Evolutionary conservation across 768 basidiomycete genomes (phyloP), one percentile per base, ranked within the genome.

Genomic region (Lactifluus piperatus): DNA sequence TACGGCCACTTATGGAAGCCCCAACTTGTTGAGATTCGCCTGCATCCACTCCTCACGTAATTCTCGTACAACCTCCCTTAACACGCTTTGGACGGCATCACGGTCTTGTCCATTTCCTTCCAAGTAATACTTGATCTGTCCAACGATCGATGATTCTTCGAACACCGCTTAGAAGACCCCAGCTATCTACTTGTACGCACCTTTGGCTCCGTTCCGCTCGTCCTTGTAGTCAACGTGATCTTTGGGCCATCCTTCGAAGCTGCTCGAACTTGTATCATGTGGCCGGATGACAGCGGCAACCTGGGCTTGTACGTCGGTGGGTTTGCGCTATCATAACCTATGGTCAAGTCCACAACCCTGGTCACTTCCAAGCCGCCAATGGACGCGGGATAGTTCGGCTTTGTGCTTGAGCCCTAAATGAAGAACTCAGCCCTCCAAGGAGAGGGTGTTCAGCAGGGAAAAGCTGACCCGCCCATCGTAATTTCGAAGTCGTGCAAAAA

Each of bases 191-290:
- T 37, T 4, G 20, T 36, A 46, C 48, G 44, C 66, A 87, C 89
- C 81, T 94, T 94, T 0, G 91, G 91, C 66, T 94, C 91, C 14
- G 92, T 94, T 20, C 92, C 92, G 64, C 88, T 91, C 29, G 91
- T 94, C 54, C 89, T 76, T 36, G 81, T 78, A 0, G 92, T 94
- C 51, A 93, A 72, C 1, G 81, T 80, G 44, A 92, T 76, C 61
- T 72, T 80, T 24, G 74, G 76, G 5, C 71, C 78, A 29, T 73
- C 71, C 9, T 50, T 65, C 45, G 68, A 62, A 56, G 73, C 72
- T 3, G 82, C 86, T 53, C 82, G 74, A 69, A 94, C 86, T 63
- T 88, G 85, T 43, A 94, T 82, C 92, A 94, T 93, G 64, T 94
- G 85, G 6, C 90, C 85, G 0, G 83, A 84, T 20, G 90, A 89